Conservation (phyloP, 495 filamentous ascomycete species). For the Tuber indicum region DNA sequence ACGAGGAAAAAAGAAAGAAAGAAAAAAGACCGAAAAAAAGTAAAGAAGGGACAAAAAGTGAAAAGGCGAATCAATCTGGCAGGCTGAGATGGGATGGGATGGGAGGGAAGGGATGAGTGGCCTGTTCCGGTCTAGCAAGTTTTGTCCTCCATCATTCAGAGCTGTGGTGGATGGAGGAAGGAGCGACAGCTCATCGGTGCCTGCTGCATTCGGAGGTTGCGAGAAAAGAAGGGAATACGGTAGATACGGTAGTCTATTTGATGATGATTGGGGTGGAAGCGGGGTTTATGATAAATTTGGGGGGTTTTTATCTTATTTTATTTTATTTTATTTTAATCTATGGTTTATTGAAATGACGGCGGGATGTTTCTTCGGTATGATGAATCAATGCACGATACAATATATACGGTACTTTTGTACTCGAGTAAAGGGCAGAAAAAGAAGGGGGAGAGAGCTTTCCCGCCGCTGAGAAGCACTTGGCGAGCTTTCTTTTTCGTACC, state of each 20-base stretch:
- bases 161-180: slow-evolving; percentile 18
- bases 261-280: not conserved
- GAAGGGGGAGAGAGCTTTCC: slow-evolving; percentile 9
- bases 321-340: not conserved
- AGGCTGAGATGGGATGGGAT: slow-evolving; percentile 33
- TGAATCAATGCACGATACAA: slow-evolving; percentile 12
- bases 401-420: not conserved
- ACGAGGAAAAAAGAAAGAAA: slow-evolving; percentile 35
- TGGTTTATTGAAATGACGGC: not conserved
- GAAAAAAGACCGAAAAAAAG: not conserved
- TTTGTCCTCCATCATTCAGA: not conserved
- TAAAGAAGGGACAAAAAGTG: not conserved
- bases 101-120: slow-evolving; percentile 17
- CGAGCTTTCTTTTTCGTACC: slow-evolving; percentile 23
- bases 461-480: slow-evolving; percentile 13
- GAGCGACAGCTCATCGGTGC: slow-evolving; percentile 28
- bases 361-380: not conserved
- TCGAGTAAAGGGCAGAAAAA: slow-evolving; percentile 5
- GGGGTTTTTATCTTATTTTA: not conserved
- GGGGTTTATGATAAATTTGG: slow-evolving; percentile 1
- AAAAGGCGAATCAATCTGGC: not conserved
- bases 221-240: not conserved
- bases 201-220: not conserved
- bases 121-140: slow-evolving; percentile 1
- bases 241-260: too few relatives aligned